Evolutionary conservation across 352 stramenopile genomes (phyloP).

Genomic region (Peronosclerospora sorghi): DNA sequence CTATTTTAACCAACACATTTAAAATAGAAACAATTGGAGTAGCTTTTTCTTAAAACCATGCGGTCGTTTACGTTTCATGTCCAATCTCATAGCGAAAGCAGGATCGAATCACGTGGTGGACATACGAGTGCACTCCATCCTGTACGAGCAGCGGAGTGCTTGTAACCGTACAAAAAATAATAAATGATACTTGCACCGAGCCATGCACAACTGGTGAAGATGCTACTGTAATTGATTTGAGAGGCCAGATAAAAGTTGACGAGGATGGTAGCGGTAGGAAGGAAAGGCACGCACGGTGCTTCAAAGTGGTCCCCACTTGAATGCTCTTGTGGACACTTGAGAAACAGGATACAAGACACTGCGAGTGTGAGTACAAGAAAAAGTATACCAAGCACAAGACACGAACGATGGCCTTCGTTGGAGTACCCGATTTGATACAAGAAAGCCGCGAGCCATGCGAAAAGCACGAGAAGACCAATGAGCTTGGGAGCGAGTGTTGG

Average conservation of each 20-base stretch:
- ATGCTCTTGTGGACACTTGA: constrained; percentile 34
- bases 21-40: too few relatives aligned
- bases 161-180: constrained; percentile 57
- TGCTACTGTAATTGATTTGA: constrained; percentile 28
- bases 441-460: constrained; percentile 29
- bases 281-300: constrained; percentile 46
- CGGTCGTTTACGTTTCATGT: too few relatives aligned
- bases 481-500: constrained; percentile 27
- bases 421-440: constrained; percentile 48
- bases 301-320: constrained; percentile 26
- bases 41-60: too few relatives aligned
- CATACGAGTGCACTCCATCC: too few relatives aligned
- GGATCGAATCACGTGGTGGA: too few relatives aligned
- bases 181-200: constrained; percentile 31
- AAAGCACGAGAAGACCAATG: constrained; percentile 26
- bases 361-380: constrained; percentile 29
- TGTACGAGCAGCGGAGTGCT: constrained; percentile 26
- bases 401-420: constrained; percentile 23
- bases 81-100: too few relatives aligned
- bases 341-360: constrained; percentile 23
- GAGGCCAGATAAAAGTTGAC: constrained; percentile 59
- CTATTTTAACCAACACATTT: too few relatives aligned
- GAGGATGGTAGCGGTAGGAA: constrained; percentile 40
- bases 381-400: constrained; percentile 32
- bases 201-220: constrained; percentile 33